These are phyloP conservation scores for Arthrobotrys megalospora DNA, from an alignment of 2,329 filamentous ascomycete genomes.

Conservation along the genomic window DNA sequence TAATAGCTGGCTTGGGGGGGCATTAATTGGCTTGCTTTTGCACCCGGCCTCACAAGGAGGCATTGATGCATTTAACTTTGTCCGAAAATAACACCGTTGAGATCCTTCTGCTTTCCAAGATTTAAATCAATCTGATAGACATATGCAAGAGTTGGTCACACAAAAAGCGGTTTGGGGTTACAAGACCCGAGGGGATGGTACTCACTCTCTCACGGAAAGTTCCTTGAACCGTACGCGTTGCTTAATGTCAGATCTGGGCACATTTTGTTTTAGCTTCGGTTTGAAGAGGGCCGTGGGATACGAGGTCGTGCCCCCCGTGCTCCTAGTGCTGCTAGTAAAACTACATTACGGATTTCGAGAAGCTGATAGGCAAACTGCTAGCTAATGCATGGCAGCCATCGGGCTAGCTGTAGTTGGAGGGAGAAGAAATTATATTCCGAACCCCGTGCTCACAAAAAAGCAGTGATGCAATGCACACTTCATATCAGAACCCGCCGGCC, in stretches of 20 bases:
- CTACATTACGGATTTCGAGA: constrained; percentile 37
- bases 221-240: constrained; percentile 28
- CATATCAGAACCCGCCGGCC: constrained; percentile 26
- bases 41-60: constrained; percentile 33
- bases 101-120: constrained; percentile 31
- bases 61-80: constrained; percentile 5
- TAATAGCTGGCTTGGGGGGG: constrained; percentile 15
- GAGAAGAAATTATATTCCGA: constrained; percentile 56
- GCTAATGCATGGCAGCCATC: constrained; percentile 52
- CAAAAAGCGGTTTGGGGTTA: constrained; percentile 39
- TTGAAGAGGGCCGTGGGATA: constrained; percentile 25
- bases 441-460: constrained; percentile 43
- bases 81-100: constrained; percentile 21
- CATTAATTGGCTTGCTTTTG: constrained; percentile 40
- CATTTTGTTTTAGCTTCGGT: constrained; percentile 37
- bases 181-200: constrained; percentile 57
- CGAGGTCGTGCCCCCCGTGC: constrained; percentile 16
- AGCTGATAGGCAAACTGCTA: constrained; percentile 51
- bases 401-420: constrained; percentile 33
- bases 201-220: constrained; percentile 20
- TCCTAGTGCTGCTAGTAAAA: constrained; percentile 9
- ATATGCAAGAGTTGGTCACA: constrained; percentile 54
- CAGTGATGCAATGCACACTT: constrained; percentile 52
- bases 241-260: constrained; percentile 37
- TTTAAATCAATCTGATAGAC: constrained; percentile 60